Evolutionary conservation across 2,329 filamentous ascomycete genomes (phyloP).

Genomic region (Colletotrichum sojae): DNA sequence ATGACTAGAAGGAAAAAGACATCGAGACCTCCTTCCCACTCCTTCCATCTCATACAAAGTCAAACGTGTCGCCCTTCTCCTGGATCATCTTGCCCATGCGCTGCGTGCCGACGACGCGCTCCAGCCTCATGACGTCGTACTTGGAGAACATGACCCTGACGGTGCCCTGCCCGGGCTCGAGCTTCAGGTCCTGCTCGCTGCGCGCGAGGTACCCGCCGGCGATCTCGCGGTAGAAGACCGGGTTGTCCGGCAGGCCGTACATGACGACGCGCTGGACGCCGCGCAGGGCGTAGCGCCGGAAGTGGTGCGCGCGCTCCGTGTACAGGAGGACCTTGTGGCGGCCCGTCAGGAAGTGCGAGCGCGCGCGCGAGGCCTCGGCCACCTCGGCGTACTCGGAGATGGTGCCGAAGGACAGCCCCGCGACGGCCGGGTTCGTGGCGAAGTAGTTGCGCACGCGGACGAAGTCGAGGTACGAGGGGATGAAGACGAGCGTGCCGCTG

Average conservation of each 20-base stretch:
- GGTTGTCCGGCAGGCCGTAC: constrained; percentile 93
- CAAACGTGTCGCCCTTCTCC: constrained; percentile 91
- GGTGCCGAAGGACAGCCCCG: constrained; percentile 77
- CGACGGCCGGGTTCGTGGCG: constrained; percentile 74
- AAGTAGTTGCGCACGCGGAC: constrained; percentile 94
- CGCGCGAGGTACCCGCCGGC: constrained; percentile 75
- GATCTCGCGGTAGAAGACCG: constrained; percentile 83
- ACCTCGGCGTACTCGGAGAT: constrained; percentile 91
- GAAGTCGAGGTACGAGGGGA: constrained; percentile 96
- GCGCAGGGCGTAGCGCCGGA: constrained; percentile 85
- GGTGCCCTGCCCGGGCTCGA: constrained; percentile 71
- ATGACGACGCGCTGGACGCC: constrained; percentile 89
- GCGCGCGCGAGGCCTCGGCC: constrained; percentile 84
- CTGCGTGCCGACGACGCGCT: constrained; percentile 87
- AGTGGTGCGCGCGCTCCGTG: constrained; percentile 96
- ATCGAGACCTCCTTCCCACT: constrained; percentile 27
- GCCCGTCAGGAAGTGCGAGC: constrained; percentile 89
- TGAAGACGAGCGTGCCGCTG: constrained; percentile 84
- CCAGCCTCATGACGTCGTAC: constrained; percentile 90
- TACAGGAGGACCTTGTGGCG: constrained; percentile 89
- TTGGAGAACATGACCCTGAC: constrained; percentile 82
- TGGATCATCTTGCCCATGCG: constrained; percentile 87
- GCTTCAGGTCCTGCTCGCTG: constrained; percentile 69
- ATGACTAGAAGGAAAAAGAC: not conserved
- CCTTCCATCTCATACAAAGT: constrained; percentile 79